Evolutionary conservation across 495 filamentous ascomycete species (phyloP).

Genomic region (Eremomyces bilateralis): DNA sequence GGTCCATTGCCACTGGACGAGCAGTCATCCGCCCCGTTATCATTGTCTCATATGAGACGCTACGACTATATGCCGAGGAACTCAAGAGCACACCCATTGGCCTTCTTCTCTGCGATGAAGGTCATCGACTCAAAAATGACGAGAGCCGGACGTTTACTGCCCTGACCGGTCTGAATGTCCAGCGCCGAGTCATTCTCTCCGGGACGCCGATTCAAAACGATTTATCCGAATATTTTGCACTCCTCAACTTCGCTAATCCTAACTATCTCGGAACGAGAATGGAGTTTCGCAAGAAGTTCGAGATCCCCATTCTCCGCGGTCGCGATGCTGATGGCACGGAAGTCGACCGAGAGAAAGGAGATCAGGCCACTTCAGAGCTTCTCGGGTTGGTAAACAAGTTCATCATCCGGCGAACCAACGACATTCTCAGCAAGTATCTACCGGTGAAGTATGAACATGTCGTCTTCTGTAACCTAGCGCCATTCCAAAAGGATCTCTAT

Average conservation of each 20-base stretch:
- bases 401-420: constrained; percentile 95
- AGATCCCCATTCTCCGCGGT: constrained; percentile 78
- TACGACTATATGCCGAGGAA: constrained; percentile 76
- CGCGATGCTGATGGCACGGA: constrained; percentile 82
- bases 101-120: constrained; percentile 91
- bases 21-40: constrained; percentile 87
- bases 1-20: constrained; percentile 75
- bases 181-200: constrained; percentile 79
- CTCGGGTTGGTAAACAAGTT: constrained; percentile 85
- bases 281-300: constrained; percentile 90
- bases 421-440: constrained; percentile 93
- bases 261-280: constrained; percentile 68
- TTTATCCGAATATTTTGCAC: constrained; percentile 86
- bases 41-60: constrained; percentile 97
- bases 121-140: constrained; percentile 94
- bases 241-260: constrained; percentile 94
- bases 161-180: constrained; percentile 75
- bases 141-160: constrained; percentile 88
- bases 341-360: constrained; percentile 58
- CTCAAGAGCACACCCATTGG: constrained; percentile 74
- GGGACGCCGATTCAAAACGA: constrained; percentile 98
- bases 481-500: constrained; percentile 83
- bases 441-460: constrained; percentile 99
- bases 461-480: constrained; percentile 93
- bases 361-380: constrained; percentile 65